Base-by-base conservation (phyloP, 2,329 filamentous ascomycete genomes). In the Amylocarpus encephaloides region DNA sequence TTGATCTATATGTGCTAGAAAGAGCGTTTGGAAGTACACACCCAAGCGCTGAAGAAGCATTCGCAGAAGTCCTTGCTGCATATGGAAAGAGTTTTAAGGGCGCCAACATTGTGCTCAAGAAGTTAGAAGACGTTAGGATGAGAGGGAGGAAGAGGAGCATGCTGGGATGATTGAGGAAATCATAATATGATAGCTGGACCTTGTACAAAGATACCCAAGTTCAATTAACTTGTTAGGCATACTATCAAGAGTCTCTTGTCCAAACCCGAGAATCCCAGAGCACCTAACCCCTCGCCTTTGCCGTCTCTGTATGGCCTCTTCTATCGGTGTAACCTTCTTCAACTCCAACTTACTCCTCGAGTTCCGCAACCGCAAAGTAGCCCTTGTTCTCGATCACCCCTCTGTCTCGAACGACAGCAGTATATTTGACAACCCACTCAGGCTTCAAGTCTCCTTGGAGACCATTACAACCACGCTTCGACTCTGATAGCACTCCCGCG, bases 381-480 rank as follows among this genome's bases (percentile, higher is more conserved):
- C 93, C 93, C 74, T 97, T 98, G 66, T 93, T 95, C 74, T 98
- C 93, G 58, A 98, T 92, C 7, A 98, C 93, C 12, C 93, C 93
- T 48, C 93, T 78, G 66, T 97, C 86, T 67, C 87, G 86, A 36
- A 97, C 88, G 51, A 97, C 92, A 1, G 93, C 93, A 34, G 92
- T 96, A 67, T 98, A 98, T 67, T 97, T 95, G 59, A 92, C 85
- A 26, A 97, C 93, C 92, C 93, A 98, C 66, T 92, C 83, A 26
- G 93, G 91, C 51, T 81, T 79, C 43, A 97, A 77, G 57, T 95
- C 83, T 4, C 89, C 91, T 59, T 78, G 75, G 50, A 95, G 72
- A 0, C 86, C 85, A 9, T 72, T 68, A 15, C 68, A 66, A 11
- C 71, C 62, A 64, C 68, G 46, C 64, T 65, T 55, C 55, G 66